Percentiles rank a stretch among this genome's conserved stretches.
Conservation (phyloP, 2,329 filamentous ascomycete genomes). For the Colletotrichum sp. region DNA sequence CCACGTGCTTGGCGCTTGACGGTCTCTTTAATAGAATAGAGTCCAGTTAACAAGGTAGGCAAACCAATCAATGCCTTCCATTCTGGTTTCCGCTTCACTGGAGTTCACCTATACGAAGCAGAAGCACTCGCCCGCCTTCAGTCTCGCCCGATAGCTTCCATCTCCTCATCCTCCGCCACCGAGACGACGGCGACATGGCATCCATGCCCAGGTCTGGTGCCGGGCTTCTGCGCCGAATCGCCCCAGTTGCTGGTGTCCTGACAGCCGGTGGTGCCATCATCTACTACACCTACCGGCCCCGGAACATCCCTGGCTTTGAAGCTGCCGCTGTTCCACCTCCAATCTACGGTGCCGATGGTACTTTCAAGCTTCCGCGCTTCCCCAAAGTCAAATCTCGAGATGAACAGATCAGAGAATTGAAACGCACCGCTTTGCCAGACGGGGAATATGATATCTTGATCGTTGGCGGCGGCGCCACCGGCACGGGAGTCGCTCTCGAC, state of each 20-base stretch:
- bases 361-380: constrained; percentile 70
- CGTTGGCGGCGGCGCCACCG: constrained; percentile 75
- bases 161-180: not conserved
- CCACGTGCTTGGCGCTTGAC: not conserved
- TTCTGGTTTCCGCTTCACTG: not conserved
- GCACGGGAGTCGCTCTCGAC: constrained; percentile 74
- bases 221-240: constrained; percentile 44
- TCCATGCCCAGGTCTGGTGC: not conserved
- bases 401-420: constrained; percentile 69
- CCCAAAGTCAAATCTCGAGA: constrained; percentile 66
- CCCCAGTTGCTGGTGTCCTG: constrained; percentile 46
- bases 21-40: not conserved
- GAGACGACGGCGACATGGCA: not conserved
- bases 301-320: constrained; percentile 74
- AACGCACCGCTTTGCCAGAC: constrained; percentile 44
- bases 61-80: not conserved
- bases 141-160: not conserved
- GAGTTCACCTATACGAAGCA: not conserved
- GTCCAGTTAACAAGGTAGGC: not conserved
- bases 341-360: constrained; percentile 70
- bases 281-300: constrained; percentile 66
- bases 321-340: constrained; percentile 73
- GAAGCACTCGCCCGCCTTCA: not conserved
- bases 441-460: constrained; percentile 72
- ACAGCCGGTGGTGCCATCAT: constrained; percentile 50